Evolutionary conservation across 768 basidiomycete species (phyloP), one percentile per base, ranked within the genome.

Genomic region (Cystoderma amianthinum): DNA sequence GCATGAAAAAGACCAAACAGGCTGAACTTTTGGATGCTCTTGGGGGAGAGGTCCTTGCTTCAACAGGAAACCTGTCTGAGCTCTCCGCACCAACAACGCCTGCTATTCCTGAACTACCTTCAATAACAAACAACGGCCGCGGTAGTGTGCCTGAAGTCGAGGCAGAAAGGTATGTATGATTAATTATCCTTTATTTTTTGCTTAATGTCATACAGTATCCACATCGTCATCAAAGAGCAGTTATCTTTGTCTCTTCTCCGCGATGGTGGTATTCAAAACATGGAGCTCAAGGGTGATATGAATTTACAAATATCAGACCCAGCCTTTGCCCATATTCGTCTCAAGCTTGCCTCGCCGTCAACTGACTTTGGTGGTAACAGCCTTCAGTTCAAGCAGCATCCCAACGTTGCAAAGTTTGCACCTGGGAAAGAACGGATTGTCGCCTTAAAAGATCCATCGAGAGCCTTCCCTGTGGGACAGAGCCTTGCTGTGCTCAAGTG

Each of bases 311-410:
- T 98, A 46, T 65, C 85, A 11, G 91, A 94, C 45, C 62, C 87
- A 0, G 68, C 76, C n/a, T 62, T 77, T 16, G 74, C 86, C 3
- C 82, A 85, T 46, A 62, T 96, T 55, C 77, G 76, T 37, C 68
- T 97, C 42, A 64, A 69, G 12, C 76, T 97, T 17, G 63, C 72
- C 1, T 63, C 78, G 0, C 63, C 78, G 13, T 61, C 75, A 11
- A 65, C 69, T 9, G 76, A 80, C 46, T 76, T 82, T 43, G 80
- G 73, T 42, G 76, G 74, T 38, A 67, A 68, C 42, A 81, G 75
- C 28, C 63, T 97, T 32, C 92, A 95, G 60, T 96, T 95, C 76
- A 97, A 97, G 63, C 92, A 96, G 51, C 96, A 97, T 54, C 95
- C 95, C 5, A 85, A 96, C 45, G 87, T 97, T 11, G 86, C 81